phyloP scores from a whole-genome alignment of 2,329 filamentous ascomycete species.

The Cladophialophora exuberans region DNA sequence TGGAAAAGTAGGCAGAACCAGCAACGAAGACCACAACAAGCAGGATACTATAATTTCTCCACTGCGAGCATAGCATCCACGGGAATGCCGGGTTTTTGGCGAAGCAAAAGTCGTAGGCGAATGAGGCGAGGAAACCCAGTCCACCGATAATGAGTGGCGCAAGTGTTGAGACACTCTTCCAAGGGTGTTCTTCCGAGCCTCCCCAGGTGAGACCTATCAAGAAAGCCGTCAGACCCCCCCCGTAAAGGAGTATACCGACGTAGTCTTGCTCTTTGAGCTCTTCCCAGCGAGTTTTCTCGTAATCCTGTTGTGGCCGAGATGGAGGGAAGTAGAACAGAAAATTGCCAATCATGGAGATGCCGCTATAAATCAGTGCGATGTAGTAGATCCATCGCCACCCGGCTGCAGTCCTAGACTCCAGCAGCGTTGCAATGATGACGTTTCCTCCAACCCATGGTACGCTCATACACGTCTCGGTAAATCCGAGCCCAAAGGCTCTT shows the following conservation, averaged over 20 bases:
- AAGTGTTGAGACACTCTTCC: constrained; percentile 44
- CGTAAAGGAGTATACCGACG: constrained; percentile 49
- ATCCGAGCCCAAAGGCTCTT: too few species aligned
- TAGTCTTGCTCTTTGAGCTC: constrained; percentile 52
- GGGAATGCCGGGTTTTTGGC: constrained; percentile 48
- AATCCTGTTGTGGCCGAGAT: constrained; percentile 48
- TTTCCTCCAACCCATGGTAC: background rate
- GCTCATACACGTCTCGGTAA: too few species aligned
- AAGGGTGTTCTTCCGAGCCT: constrained; percentile 44
- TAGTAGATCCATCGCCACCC: constrained; percentile 57
- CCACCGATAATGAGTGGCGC: constrained; percentile 44
- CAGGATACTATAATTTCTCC: constrained; percentile 37
- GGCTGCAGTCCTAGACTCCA: constrained; percentile 40
- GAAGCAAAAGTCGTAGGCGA: constrained; percentile 45
- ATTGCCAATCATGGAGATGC: constrained; percentile 38
- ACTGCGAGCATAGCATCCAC: constrained; percentile 47
- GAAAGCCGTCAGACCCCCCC: constrained; percentile 46
- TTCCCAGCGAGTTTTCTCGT: constrained; percentile 36
- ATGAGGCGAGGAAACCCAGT: constrained; percentile 40
- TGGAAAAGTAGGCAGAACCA: constrained; percentile 49
- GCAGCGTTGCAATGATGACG: background rate
- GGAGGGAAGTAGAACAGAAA: constrained; percentile 54
- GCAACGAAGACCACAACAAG: constrained; percentile 45
- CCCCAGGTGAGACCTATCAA: constrained; percentile 50
- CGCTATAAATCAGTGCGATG: constrained; percentile 17